Evolutionary conservation across 1,284 basidiomycete species (phyloP), one percentile per base, ranked within the genome.

Genomic region (Anthracocystis panici-leucophaei): DNA sequence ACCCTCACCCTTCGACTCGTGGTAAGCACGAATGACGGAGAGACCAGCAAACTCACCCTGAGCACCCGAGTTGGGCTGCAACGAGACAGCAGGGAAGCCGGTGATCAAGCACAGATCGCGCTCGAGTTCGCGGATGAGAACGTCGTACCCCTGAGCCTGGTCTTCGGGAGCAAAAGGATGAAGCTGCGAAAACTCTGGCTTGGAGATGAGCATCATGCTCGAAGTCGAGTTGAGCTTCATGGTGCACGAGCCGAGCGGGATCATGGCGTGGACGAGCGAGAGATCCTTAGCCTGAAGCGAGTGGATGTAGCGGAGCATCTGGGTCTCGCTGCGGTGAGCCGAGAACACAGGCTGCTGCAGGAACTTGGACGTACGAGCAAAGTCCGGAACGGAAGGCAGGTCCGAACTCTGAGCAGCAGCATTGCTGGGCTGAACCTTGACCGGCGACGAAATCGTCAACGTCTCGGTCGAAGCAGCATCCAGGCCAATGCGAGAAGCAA

Each of bases 11-110:
- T 91, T 90, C 57, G 92, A 92, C 84, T 93, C 91, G 84, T 97
- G 94, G 86, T 96, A 99, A 9, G 95, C 95, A 55, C 92, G 90
- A 84, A 99, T 98, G 73, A 97, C 92, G 58, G 90, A 92, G 38
- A 99, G 89, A 29, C 96, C 96, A 40, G 96, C 91, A 82, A 95
- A 99, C 87, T 99, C 96, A 48, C 96, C 96, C 73, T 89, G 94
- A 14, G 96, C 96, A 65, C 96, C 96, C 25, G 95, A 98, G 87
- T 99, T 99, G 59, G 96, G 96, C 86, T 99, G 96, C 35, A 99
- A 88, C 5, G 94, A 96, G 74, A 95, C 94, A 18, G 94, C 91
- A 72, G 93, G 90, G 88, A 98, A 97, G 27, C 96, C 96, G 16
- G 96, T 99, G 75, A 98, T 93, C 81, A 90, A 92, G 88, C 93